Conservation (phyloP, 441 rosid genomes). For the Croton laevigatus region DNA sequence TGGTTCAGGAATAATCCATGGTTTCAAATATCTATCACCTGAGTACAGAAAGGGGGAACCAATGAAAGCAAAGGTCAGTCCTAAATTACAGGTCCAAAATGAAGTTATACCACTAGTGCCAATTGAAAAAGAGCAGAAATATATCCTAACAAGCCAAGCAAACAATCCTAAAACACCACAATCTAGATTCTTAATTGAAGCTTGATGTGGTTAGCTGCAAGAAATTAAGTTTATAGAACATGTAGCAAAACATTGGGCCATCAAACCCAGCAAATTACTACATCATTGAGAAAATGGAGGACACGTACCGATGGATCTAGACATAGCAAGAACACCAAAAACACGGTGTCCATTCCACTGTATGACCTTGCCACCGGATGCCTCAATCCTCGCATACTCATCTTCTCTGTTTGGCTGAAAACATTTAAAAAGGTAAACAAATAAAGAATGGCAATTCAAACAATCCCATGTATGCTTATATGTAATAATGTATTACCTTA, state of each 20-base stretch:
- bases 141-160: neutral
- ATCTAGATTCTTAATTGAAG: neutral
- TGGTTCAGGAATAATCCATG: conserved; percentile 79
- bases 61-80: neutral
- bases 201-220: neutral
- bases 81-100: neutral
- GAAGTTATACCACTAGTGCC: neutral
- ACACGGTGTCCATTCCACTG: conserved; percentile 91
- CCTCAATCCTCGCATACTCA: conserved; percentile 79
- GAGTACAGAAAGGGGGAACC: conserved; percentile 6
- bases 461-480: neutral
- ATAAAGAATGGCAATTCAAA: conserved; percentile 8
- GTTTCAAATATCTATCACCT: conserved; percentile 86
- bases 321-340: conserved; percentile 87
- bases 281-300: neutral
- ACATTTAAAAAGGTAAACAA: conserved; percentile 12
- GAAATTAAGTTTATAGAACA: neutral
- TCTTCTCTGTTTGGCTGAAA: conserved; percentile 78
- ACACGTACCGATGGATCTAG: conserved; percentile 76
- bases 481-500: conserved; percentile 40
- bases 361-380: conserved; percentile 79
- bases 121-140: neutral
- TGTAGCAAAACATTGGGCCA: neutral
- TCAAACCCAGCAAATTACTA: neutral
- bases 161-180: neutral